Percentiles rank a stretch among this genome's conserved stretches.
Conservation (phyloP, 108 stramenopile genomes). For the Discostella pseudostelligera region DNA sequence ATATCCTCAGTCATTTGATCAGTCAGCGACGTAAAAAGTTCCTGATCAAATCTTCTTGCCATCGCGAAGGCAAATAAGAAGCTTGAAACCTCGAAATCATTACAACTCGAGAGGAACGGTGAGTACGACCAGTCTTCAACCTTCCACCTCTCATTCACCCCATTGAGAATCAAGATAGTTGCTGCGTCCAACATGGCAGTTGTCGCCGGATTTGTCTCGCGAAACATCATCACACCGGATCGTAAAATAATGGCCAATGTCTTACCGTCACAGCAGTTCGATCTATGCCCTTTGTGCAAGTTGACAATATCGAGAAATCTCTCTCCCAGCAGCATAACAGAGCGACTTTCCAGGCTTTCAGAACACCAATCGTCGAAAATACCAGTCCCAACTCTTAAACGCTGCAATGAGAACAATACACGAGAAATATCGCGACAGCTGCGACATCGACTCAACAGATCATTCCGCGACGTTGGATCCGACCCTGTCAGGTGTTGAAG, state of each 20-base stretch:
- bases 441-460: conserved; percentile 10
- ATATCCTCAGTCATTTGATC: conserved; percentile 51
- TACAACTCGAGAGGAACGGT: conserved; percentile 40
- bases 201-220: conserved; percentile 29
- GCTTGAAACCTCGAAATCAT: conserved; percentile 53
- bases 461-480: conserved; percentile 29
- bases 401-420: conserved; percentile 37
- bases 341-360: conserved; percentile 7
- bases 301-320: conserved; percentile 30
- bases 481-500: conserved; percentile 38
- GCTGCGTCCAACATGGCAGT: conserved; percentile 48
- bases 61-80: conserved; percentile 56
- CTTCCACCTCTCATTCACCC: not conserved
- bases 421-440: conserved; percentile 32
- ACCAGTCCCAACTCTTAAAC: conserved; percentile 28
- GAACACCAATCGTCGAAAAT: not conserved
- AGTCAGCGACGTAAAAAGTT: conserved; percentile 38
- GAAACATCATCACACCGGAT: conserved; percentile 49
- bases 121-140: not conserved
- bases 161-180: conserved; percentile 43
- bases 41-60: conserved; percentile 44
- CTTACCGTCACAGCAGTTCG: conserved; percentile 26
- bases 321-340: conserved; percentile 26
- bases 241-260: conserved; percentile 46
- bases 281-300: conserved; percentile 20